A percentile compares a stretch with the other conserved stretches of the same genome.
Evolutionary conservation across 345 rosid species (phyloP).

Genomic region (Cardiospermum halicacabum): DNA sequence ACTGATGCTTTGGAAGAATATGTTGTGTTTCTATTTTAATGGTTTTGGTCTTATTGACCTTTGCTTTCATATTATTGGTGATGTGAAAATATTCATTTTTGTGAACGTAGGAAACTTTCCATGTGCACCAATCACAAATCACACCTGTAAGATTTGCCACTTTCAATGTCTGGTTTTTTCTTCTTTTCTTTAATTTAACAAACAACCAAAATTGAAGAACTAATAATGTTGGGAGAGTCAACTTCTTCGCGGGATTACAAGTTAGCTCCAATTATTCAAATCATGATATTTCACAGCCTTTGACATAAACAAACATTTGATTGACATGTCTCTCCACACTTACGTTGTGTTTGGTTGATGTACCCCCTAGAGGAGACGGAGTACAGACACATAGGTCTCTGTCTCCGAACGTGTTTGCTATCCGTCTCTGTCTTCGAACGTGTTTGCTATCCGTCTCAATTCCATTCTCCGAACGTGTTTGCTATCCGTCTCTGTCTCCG

Average conservation of each 20-base stretch:
- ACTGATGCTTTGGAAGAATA: conserved; percentile 3
- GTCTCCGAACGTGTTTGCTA: too few relatives aligned
- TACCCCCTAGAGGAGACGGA: too few relatives aligned
- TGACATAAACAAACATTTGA: too few relatives aligned
- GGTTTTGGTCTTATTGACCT: not conserved
- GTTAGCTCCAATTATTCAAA: too few relatives aligned
- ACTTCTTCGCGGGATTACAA: not conserved
- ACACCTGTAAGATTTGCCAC: not conserved
- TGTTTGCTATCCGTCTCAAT: too few relatives aligned
- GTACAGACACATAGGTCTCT: too few relatives aligned
- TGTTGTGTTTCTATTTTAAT: not conserved
- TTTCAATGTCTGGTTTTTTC: not conserved
- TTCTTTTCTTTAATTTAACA: not conserved
- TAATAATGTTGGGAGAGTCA: not conserved
- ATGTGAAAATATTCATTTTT: not conserved
- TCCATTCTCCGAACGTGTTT: too few relatives aligned
- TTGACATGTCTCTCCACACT: too few relatives aligned
- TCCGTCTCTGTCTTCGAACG: too few relatives aligned
- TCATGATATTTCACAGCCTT: too few relatives aligned
- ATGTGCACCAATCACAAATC: not conserved
- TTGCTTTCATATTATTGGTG: not conserved
- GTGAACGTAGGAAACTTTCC: not conserved
- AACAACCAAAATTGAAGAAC: not conserved
- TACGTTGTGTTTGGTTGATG: too few relatives aligned
- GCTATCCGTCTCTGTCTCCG: too few relatives aligned